Evolutionary conservation across 768 basidiomycete genomes (phyloP), one percentile per base, ranked within the genome.

Genomic region (Suillus bovinus): DNA sequence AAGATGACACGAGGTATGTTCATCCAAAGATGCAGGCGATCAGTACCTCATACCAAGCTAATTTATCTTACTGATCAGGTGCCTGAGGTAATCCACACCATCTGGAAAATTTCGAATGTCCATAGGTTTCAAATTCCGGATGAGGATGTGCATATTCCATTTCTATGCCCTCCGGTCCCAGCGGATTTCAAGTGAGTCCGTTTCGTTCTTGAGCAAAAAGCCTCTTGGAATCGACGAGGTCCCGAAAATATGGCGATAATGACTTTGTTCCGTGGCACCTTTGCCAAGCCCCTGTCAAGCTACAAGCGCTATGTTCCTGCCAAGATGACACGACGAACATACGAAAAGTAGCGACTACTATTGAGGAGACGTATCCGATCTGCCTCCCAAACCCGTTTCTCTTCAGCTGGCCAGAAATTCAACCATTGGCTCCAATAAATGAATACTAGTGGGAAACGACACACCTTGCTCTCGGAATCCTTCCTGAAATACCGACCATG

Each of bases 311-410:
- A 60, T 69, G 68, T 29, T 69, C 67, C 44, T 65, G 55, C 71
- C 71, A 69, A 3, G 71, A 66, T 49, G 63, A 70, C 27, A 71
- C 69, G 59, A 71, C 59, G 14, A 71, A 64, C 14, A 55, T 3
- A 14, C 34, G 54, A 36, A 17, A 24, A 17, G 9, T 7, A 6
- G 22, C 22, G 3, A 27, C 16, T 27, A 4, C 47, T 9, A 27
- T 4, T 17, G 4, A 8, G 27, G 27, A 14, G 24, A 16, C 10
- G 3, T 24, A 24, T 47, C 3, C 2, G 14, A 27, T 49, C 1
- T 49, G 24, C 24, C 24, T 49, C 24, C 24, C 16, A 27, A 27
- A 13, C 47, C 16, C 47, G 14, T 49, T 49, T 27, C 47, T 49
- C 24, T 27, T 49, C 24, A 0, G 8, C 47, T 49, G 24, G 16